Conservation (phyloP, 2,329 filamentous ascomycete species). For the Sclerotinia nivalis region DNA sequence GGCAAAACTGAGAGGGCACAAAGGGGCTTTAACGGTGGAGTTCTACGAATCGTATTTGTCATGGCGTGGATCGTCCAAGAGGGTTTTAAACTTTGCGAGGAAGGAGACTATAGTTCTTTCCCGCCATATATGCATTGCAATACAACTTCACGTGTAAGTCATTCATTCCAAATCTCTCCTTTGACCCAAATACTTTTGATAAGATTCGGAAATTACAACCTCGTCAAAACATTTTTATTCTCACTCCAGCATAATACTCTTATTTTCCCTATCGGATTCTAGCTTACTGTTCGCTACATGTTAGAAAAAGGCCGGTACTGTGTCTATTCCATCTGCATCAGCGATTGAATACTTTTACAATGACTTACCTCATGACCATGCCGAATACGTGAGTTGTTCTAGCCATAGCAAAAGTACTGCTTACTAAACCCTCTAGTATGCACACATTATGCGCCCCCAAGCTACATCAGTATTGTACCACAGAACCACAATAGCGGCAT, state of each 20-base stretch:
- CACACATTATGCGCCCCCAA: slow-evolving; percentile 37
- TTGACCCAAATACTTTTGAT: neutral
- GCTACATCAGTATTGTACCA: slow-evolving; percentile 20
- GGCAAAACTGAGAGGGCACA: slow-evolving; percentile 33
- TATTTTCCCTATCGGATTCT: neutral
- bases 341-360: slow-evolving; percentile 21
- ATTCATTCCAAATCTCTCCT: neutral
- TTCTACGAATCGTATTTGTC: slow-evolving; percentile 44
- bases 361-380: slow-evolving; percentile 17
- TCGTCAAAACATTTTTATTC: too few species aligned
- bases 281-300: slow-evolving; percentile 21
- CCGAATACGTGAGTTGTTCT: slow-evolving; percentile 17
- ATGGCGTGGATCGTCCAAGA: slow-evolving; percentile 40
- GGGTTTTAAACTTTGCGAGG: slow-evolving; percentile 21
- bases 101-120: slow-evolving; percentile 23
- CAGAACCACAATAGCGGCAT: slow-evolving; percentile 35
- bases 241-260: neutral
- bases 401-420: neutral
- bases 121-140: slow-evolving; percentile 17
- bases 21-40: slow-evolving; percentile 30
- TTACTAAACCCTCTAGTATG: slow-evolving; percentile 37
- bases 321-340: slow-evolving; percentile 16
- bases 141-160: slow-evolving; percentile 23
- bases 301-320: slow-evolving; percentile 22
- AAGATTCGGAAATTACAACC: neutral